A percentile compares a stretch with the other conserved stretches of the same genome.
Evolutionary conservation across 2,329 filamentous ascomycete genomes (phyloP).

Genomic region (Neonectria neomacrospora): DNA sequence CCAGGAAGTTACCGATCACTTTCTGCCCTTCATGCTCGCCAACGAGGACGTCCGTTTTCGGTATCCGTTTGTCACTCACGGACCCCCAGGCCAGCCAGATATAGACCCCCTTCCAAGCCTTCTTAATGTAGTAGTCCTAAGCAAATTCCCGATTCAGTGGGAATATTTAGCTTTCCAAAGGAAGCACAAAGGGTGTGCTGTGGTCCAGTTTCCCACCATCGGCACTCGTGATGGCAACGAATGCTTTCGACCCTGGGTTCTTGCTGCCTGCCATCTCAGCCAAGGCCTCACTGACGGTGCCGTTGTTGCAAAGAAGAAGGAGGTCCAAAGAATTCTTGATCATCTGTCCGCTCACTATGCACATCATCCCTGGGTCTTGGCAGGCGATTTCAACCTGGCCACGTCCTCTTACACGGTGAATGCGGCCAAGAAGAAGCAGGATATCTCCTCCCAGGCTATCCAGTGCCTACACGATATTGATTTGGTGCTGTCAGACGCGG

Average conservation of each 20-base stretch:
- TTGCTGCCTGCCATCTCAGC: slow-evolving; percentile 71
- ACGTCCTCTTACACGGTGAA: slow-evolving; percentile 68
- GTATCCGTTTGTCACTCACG: slow-evolving; percentile 69
- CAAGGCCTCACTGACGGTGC: slow-evolving; percentile 69
- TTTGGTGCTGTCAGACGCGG: slow-evolving; percentile 54
- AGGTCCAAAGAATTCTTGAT: slow-evolving; percentile 62
- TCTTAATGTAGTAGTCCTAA: slow-evolving; percentile 70
- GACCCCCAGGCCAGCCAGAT: slow-evolving; percentile 62
- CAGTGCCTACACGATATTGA: slow-evolving; percentile 59
- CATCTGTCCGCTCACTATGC: slow-evolving; percentile 57
- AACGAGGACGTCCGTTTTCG: slow-evolving; percentile 56
- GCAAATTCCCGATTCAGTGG: slow-evolving; percentile 66
- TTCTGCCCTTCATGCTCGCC: slow-evolving; percentile 65
- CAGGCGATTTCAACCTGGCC: slow-evolving; percentile 73
- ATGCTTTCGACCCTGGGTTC: slow-evolving; percentile 53
- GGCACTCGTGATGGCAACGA: slow-evolving; percentile 17
- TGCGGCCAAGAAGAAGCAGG: slow-evolving; percentile 61
- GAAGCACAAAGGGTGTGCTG: slow-evolving; percentile 67
- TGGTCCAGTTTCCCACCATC: slow-evolving; percentile 56
- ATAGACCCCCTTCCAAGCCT: slow-evolving; percentile 68
- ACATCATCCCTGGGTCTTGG: slow-evolving; percentile 64
- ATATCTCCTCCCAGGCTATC: slow-evolving; percentile 62
- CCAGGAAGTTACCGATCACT: slow-evolving; percentile 73
- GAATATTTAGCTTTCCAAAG: slow-evolving; percentile 62
- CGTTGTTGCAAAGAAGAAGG: slow-evolving; percentile 65